phyloP scores from a whole-genome alignment of 148 eudicot species.

The Silene uniflora region DNA sequence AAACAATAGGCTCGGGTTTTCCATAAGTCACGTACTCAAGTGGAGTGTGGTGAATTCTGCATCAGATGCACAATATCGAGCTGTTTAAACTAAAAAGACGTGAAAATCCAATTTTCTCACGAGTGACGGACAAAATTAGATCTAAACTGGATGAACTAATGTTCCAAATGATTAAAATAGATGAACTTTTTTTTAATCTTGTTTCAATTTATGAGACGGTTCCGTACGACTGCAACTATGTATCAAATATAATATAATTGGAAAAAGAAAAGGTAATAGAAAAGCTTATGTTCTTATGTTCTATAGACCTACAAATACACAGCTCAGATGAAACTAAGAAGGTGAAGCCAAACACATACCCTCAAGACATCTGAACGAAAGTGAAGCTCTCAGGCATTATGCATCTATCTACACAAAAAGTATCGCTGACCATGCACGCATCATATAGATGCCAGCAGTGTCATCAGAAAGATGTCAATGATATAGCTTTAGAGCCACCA shows the following conservation, averaged over 20 bases:
- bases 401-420: background rate
- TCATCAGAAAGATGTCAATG: background rate
- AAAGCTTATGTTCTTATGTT: background rate
- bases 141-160: background rate
- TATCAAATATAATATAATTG: background rate
- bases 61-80: conserved; percentile 13
- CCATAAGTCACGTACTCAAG: conserved; percentile 42
- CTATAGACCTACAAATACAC: background rate
- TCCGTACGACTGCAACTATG: background rate
- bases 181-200: too few relatives aligned
- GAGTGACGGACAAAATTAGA: background rate
- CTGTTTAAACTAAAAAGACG: background rate
- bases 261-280: background rate
- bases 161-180: background rate
- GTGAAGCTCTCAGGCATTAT: background rate
- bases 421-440: background rate
- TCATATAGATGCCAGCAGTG: background rate
- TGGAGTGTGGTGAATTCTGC: conserved; percentile 45
- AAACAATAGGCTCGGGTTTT: conserved; percentile 53
- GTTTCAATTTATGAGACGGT: too few relatives aligned
- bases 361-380: background rate
- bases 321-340: background rate
- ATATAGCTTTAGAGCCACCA: background rate
- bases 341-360: background rate
- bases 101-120: background rate